Evolutionary conservation across 2,329 filamentous ascomycete genomes (phyloP).

Genomic region (Beauveria brongniartii): DNA sequence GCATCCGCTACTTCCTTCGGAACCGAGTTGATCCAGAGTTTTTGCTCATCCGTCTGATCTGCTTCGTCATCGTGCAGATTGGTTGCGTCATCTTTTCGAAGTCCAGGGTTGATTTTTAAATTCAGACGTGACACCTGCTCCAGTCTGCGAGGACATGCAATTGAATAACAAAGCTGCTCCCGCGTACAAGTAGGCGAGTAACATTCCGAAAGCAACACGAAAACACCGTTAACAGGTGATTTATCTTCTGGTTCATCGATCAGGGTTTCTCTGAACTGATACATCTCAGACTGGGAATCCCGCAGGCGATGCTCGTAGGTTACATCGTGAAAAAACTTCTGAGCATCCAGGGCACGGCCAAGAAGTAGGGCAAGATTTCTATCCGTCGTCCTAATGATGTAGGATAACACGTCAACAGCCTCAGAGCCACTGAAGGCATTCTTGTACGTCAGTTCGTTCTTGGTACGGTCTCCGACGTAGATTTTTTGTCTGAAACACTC

Average conservation of each 20-base stretch:
- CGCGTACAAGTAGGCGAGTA: conserved; percentile 96
- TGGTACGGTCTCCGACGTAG: conserved; percentile 75
- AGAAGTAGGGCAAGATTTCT: conserved; percentile 86
- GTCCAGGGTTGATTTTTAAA: conserved; percentile 80
- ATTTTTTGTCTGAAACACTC: conserved; percentile 90
- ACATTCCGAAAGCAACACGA: conserved; percentile 91
- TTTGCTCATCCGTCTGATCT: conserved; percentile 88
- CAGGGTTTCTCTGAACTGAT: conserved; percentile 90
- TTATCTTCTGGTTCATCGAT: conserved; percentile 75
- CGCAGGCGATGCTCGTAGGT: conserved; percentile 94
- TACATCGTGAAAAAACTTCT: conserved; percentile 99
- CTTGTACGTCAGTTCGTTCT: conserved; percentile 95
- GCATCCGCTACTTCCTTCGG: conserved; percentile 89
- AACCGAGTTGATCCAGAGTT: conserved; percentile 98
- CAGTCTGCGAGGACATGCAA: conserved; percentile 84
- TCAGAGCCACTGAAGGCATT: conserved; percentile 94
- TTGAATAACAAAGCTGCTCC: conserved; percentile 94
- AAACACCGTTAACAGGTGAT: conserved; percentile 79
- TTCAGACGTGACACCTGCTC: conserved; percentile 95
- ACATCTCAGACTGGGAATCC: conserved; percentile 90
- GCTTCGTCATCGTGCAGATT: conserved; percentile 67
- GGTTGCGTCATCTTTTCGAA: conserved; percentile 56
- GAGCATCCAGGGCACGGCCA: conserved; percentile 85
- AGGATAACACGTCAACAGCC: conserved; percentile 88
- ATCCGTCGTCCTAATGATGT: conserved; percentile 95